A percentile compares a stretch with the other conserved stretches of the same genome.
phyloP scores from a whole-genome alignment of 2,329 filamentous ascomycete genomes.

The Colletotrichum shisoi region DNA sequence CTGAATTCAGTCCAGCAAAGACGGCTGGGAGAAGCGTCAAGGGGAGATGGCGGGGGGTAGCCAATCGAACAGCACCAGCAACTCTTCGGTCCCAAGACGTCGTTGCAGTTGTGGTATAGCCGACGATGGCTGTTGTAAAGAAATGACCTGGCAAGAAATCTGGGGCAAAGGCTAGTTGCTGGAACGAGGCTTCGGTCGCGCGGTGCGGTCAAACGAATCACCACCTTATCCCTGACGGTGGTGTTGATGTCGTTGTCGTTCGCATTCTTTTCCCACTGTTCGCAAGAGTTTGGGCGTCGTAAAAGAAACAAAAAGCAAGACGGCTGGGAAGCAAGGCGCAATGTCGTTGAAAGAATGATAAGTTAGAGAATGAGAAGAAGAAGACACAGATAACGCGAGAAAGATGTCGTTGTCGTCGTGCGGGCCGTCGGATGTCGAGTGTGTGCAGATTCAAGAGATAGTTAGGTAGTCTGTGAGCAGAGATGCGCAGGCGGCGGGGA shows the following conservation, averaged over 20 bases:
- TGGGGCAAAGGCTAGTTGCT: conserved; percentile 1
- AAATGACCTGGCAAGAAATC: conserved; percentile 3
- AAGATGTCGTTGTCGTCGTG: neutral
- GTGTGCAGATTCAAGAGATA: conserved; percentile 11
- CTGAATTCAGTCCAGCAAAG: conserved; percentile 18
- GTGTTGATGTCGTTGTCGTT: conserved; percentile 27
- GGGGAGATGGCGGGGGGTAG: conserved; percentile 29
- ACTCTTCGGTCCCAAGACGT: conserved; percentile 13
- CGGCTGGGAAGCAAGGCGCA: conserved; percentile 7
- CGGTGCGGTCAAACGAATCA: conserved; percentile 30
- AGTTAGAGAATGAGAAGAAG: conserved; percentile 1
- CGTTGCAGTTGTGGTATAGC: neutral
- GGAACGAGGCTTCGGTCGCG: conserved; percentile 7
- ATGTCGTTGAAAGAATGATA: conserved; percentile 18
- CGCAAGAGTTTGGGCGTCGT: conserved; percentile 18
- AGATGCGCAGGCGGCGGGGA: neutral
- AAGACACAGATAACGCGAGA: conserved; percentile 2
- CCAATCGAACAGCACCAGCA: conserved; percentile 17
- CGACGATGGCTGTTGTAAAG: neutral
- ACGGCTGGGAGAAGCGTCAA: conserved; percentile 24
- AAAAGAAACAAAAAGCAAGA: neutral
- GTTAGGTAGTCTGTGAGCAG: conserved; percentile 12
- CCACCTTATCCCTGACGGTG: conserved; percentile 36
- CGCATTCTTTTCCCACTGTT: conserved; percentile 36
- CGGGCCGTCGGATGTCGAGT: conserved; percentile 15